phyloP scores from a whole-genome alignment of 495 filamentous ascomycete genomes.

The Trichoderma asperelloides region DNA sequence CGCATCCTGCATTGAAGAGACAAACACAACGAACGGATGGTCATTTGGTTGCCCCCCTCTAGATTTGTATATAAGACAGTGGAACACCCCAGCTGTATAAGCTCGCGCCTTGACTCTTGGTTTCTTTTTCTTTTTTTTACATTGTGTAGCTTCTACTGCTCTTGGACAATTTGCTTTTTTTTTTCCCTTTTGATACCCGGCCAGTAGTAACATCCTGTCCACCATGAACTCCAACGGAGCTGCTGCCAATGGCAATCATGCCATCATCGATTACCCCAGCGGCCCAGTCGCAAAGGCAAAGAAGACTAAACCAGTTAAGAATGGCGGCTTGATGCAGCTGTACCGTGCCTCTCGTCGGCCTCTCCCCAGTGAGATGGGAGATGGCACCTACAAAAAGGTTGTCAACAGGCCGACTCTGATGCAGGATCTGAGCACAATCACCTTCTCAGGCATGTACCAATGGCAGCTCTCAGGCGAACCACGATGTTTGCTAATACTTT shows the following conservation, averaged over 20 bases:
- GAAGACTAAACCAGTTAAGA: not conserved
- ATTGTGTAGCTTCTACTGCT: not conserved
- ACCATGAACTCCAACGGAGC: not conserved
- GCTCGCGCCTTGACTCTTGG: not conserved
- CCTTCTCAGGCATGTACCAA: conserved; percentile 24
- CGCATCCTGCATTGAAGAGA: not conserved
- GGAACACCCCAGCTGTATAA: not conserved
- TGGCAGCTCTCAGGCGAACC: not conserved
- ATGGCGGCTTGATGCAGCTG: conserved; percentile 4
- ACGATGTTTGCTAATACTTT: not conserved
- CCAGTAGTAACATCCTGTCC: not conserved
- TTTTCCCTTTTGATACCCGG: not conserved
- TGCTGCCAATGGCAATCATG: not conserved
- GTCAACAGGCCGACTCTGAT: conserved; percentile 43
- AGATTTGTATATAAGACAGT: not conserved
- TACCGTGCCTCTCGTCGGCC: conserved; percentile 52
- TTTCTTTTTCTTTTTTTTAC: not conserved
- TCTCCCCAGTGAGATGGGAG: conserved; percentile 55
- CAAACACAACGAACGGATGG: not conserved
- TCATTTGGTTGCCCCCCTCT: not conserved
- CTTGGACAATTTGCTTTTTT: not conserved
- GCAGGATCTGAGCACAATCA: conserved; percentile 53
- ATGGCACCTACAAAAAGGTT: conserved; percentile 40
- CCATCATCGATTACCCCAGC: not conserved
- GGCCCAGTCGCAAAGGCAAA: conserved; percentile 1